phyloP scores from a whole-genome alignment of 768 basidiomycete species.

The Hericium erinaceus region DNA sequence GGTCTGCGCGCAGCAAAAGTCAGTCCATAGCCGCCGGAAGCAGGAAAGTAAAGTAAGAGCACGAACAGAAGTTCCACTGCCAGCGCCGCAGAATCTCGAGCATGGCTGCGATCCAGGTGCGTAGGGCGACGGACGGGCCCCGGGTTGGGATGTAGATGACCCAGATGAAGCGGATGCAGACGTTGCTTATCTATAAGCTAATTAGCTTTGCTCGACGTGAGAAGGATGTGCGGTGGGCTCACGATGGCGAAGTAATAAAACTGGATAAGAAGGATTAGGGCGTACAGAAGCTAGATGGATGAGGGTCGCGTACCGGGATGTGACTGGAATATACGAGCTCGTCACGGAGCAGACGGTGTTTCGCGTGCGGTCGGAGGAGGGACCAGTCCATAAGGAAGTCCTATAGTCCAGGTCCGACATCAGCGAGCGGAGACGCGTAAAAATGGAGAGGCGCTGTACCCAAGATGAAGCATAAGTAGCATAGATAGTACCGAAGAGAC shows the following conservation, averaged over 20 bases:
- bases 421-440: too few relatives aligned
- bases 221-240: slow-evolving; percentile 13
- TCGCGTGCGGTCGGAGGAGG: slow-evolving; percentile 48
- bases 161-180: slow-evolving; percentile 76
- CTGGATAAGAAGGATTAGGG: slow-evolving; percentile 24
- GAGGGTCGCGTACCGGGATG: slow-evolving; percentile 36
- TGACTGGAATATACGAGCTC: slow-evolving; percentile 67
- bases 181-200: slow-evolving; percentile 50
- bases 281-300: neutral
- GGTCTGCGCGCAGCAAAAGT: slow-evolving; percentile 32
- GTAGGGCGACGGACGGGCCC: slow-evolving; percentile 40
- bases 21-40: neutral
- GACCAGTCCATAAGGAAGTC: slow-evolving; percentile 93
- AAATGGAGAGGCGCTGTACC: slow-evolving; percentile 36
- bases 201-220: neutral
- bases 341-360: slow-evolving; percentile 54
- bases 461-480: slow-evolving; percentile 69
- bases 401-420: slow-evolving; percentile 25
- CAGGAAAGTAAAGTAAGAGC: neutral
- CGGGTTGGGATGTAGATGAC: slow-evolving; percentile 58
- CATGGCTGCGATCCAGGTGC: slow-evolving; percentile 58
- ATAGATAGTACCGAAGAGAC: slow-evolving; percentile 51
- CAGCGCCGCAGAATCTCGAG: slow-evolving; percentile 74
- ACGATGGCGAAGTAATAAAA: slow-evolving; percentile 77
- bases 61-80: slow-evolving; percentile 90